A percentile compares a stretch with the other conserved stretches of the same genome.
phyloP scores from a whole-genome alignment of 139 green algal genomes.

The Closterium sp. region DNA sequence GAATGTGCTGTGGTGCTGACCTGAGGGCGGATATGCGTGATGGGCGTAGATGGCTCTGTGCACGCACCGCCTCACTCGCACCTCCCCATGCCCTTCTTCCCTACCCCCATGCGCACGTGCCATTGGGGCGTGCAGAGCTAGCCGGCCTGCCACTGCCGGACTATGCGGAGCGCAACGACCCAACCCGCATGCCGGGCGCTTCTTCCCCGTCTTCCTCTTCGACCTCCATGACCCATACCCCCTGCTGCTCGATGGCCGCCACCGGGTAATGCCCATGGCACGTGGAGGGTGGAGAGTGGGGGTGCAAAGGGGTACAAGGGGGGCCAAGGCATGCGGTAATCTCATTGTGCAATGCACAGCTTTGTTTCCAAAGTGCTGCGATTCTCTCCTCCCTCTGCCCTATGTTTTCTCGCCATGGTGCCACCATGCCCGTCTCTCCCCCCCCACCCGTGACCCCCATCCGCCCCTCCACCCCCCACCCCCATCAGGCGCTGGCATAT shows the following conservation, averaged over 20 bases:
- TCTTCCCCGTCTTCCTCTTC: slow-evolving; percentile 39
- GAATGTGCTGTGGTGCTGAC: not conserved
- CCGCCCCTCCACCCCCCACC: not conserved
- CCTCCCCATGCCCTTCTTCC: too few species aligned
- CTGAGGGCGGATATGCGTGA: too few species aligned
- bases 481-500: slow-evolving; percentile 40
- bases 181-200: not conserved
- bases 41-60: too few species aligned
- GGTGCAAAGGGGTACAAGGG: too few species aligned
- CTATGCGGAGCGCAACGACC: not conserved
- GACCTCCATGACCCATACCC: not conserved
- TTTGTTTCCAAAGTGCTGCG: too few species aligned
- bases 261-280: slow-evolving; percentile 4
- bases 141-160: not conserved
- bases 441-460: not conserved
- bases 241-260: slow-evolving; percentile 7
- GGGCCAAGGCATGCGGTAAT: not conserved
- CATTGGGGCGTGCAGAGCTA: not conserved
- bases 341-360: not conserved
- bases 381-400: not conserved
- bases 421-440: not conserved
- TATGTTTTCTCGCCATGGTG: not conserved
- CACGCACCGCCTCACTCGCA: too few species aligned
- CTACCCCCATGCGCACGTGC: too few species aligned
- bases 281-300: not conserved